Conservation (phyloP, 2,329 filamentous ascomycete genomes). For the Calycina herbarum region DNA sequence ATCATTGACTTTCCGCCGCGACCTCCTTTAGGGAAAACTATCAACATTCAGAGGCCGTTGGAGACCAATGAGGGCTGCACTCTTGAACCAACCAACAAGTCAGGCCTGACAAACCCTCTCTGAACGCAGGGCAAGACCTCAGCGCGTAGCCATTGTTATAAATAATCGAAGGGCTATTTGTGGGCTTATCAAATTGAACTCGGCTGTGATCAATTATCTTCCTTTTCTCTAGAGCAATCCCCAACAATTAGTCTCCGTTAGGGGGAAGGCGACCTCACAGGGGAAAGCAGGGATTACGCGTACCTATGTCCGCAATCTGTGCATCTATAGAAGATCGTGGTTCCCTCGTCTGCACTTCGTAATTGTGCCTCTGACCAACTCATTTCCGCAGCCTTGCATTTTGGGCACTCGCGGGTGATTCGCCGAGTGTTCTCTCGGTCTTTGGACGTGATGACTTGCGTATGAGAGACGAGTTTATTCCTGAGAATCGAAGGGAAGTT, state of each 20-base stretch:
- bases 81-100: too few species aligned
- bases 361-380: slow-evolving; percentile 14
- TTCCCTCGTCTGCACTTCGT: slow-evolving; percentile 8
- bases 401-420: slow-evolving; percentile 2
- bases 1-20: too few species aligned
- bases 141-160: neutral
- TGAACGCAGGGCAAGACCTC: neutral
- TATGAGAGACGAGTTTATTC: neutral
- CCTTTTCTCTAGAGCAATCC: slow-evolving; percentile 6
- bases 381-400: slow-evolving; percentile 7
- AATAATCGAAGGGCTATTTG: neutral
- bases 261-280: neutral
- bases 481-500: slow-evolving; percentile 6
- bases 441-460: neutral
- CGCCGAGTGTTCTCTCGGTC: slow-evolving; percentile 5
- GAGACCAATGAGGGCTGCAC: too few species aligned
- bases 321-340: slow-evolving; percentile 5
- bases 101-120: too few species aligned
- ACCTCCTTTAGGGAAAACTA: too few species aligned
- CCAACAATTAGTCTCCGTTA: neutral
- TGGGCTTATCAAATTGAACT: neutral
- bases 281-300: neutral
- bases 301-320: slow-evolving; percentile 6
- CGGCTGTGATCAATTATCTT: slow-evolving; percentile 1
- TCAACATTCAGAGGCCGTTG: too few species aligned